Evolutionary conservation across 345 rosid genomes (phyloP).

Genomic region (Boechera stricta): DNA sequence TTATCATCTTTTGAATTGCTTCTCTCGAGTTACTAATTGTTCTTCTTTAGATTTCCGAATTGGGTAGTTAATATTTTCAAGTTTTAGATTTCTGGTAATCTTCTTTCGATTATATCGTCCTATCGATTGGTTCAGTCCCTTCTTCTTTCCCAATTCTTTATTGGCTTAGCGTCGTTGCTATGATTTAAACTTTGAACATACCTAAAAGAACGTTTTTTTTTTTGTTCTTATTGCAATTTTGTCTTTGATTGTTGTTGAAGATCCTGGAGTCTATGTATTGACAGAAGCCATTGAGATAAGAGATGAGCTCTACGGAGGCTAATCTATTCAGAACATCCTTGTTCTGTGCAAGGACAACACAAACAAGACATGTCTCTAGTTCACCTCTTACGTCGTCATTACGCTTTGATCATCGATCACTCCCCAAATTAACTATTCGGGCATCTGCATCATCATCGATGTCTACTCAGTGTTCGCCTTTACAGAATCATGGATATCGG

Average conservation of each 20-base stretch:
- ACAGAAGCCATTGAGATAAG: conserved; percentile 7
- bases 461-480: conserved; percentile 32
- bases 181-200: background rate
- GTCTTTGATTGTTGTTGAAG: conserved; percentile 18
- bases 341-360: conserved; percentile 21
- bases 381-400: background rate
- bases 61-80: conserved; percentile 2
- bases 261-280: conserved; percentile 23
- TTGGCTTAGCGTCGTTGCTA: background rate
- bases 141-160: background rate
- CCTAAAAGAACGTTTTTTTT: background rate
- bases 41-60: conserved; percentile 11
- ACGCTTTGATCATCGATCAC: conserved; percentile 11
- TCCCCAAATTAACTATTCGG: conserved; percentile 31
- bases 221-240: conserved; percentile 1
- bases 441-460: conserved; percentile 25
- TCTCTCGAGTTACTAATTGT: background rate
- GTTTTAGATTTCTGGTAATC: conserved; percentile 12
- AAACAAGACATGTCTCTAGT: conserved; percentile 1
- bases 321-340: conserved; percentile 18
- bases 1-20: background rate
- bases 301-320: conserved; percentile 38
- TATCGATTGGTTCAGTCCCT: background rate
- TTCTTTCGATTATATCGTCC: background rate
- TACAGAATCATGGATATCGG: conserved; percentile 30